Conservation (phyloP, 2,329 filamentous ascomycete species). For the Fusarium incarnatum region DNA sequence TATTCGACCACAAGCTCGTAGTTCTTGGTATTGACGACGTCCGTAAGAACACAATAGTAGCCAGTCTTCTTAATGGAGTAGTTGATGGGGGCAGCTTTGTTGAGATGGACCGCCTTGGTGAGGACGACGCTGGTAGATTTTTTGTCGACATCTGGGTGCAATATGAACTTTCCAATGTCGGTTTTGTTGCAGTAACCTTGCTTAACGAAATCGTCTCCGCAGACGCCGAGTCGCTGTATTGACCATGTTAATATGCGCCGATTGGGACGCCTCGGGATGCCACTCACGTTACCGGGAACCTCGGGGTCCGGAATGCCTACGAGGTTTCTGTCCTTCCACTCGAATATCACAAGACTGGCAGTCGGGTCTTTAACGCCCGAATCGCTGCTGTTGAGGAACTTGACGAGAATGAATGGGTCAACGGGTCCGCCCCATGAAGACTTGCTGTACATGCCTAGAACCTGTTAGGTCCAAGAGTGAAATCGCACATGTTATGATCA, state of each 20-base stretch:
- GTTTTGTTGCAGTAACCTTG: slow-evolving; percentile 78
- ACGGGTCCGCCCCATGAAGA: slow-evolving; percentile 87
- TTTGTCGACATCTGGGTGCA: slow-evolving; percentile 79
- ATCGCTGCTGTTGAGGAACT: slow-evolving; percentile 73
- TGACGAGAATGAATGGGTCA: slow-evolving; percentile 89
- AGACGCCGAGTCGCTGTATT: slow-evolving; percentile 67
- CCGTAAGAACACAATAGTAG: slow-evolving; percentile 93
- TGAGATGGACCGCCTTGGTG: slow-evolving; percentile 85
- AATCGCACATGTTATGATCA: not conserved
- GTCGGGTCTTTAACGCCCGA: slow-evolving; percentile 74
- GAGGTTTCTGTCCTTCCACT: slow-evolving; percentile 87
- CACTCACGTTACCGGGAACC: slow-evolving; percentile 64
- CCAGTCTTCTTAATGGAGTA: slow-evolving; percentile 91
- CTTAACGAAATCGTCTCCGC: slow-evolving; percentile 76
- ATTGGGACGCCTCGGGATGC: slow-evolving; percentile 1
- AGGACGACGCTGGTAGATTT: slow-evolving; percentile 77
- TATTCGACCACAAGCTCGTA: slow-evolving; percentile 90
- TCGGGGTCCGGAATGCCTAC: slow-evolving; percentile 75
- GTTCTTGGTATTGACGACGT: slow-evolving; percentile 72
- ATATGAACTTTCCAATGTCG: slow-evolving; percentile 86
- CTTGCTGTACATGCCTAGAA: slow-evolving; percentile 88
- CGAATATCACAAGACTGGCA: slow-evolving; percentile 89
- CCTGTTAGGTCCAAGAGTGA: slow-evolving; percentile 18
- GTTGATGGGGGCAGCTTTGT: slow-evolving; percentile 77
- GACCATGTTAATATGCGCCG: slow-evolving; percentile 22